Evolutionary conservation across 2,329 filamentous ascomycete species (phyloP), one percentile per base, ranked within the genome.

Genomic region (Penicillium polonicum): DNA sequence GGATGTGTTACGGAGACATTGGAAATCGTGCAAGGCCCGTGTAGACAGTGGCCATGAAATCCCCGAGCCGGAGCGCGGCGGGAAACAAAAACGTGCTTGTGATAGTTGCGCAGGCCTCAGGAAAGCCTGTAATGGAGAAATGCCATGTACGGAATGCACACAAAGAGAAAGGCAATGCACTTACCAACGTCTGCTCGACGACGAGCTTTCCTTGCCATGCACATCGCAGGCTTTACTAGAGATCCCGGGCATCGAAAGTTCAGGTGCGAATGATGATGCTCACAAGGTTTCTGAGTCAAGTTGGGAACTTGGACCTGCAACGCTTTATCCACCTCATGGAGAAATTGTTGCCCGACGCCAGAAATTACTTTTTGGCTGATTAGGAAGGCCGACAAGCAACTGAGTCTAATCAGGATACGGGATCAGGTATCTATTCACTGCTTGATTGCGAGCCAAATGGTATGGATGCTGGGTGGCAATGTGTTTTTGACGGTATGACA

Each of bases 81-180:
- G 68, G 12, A 70, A 70, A 45, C 64, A 66, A 38, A 69, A 65
- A 38, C 63, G 67, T 31, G 69, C 69, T n/a, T 72, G 69, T 55
- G 69, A 71, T 55, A 64, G 62, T 31, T 72, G 67, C 48, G 68
- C 67, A 5, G 61, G 50, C 39, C 60, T 70, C 5, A 67, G 68
- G 52, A 70, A 68, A 36, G 68, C 65, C 15, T 70, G 69, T 41
- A 65, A 57, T 29, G 67, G 66, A 8, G 56, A 62, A 13, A 38
- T 45, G 5, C 67, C 68, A 2, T 70, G 68, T 25, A 45, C 57
- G 1, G 67, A 70, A 41, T 72, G 68, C 45, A 51, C 25, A 21
- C 58, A 64, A 17, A 61, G 66, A 29, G 55, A 49, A 10, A 63
- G 58, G 43, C 7, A 12, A 5, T 72, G 70, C 48, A 66, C 64